A percentile compares a stretch with the other conserved stretches of the same genome.
phyloP scores from a whole-genome alignment of 1,284 basidiomycete species.

The Fomitopsis betulina region DNA sequence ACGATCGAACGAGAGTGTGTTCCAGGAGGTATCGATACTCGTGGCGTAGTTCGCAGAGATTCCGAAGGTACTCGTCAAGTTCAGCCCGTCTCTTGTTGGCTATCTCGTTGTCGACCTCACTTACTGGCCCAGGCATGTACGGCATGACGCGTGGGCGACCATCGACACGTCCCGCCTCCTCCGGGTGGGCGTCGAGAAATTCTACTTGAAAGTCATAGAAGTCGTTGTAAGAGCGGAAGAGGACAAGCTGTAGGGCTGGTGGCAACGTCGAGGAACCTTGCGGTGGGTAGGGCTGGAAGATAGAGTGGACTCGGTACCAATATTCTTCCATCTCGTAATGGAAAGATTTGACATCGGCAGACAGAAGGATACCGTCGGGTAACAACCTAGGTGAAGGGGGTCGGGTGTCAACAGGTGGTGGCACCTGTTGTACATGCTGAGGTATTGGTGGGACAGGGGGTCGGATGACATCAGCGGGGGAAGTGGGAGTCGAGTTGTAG shows the following conservation, averaged over 20 bases:
- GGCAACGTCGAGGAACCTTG: conserved; percentile 50
- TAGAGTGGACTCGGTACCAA: conserved; percentile 94
- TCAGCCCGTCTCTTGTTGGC: conserved; percentile 82
- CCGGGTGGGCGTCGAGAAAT: conserved; percentile 82
- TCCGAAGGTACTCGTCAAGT: conserved; percentile 84
- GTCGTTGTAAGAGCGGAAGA: conserved; percentile 96
- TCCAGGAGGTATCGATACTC: conserved; percentile 80
- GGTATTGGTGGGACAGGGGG: conserved; percentile 23
- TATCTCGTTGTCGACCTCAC: conserved; percentile 81
- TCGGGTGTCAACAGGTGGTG: conserved; percentile 13
- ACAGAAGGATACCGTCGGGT: conserved; percentile 80
- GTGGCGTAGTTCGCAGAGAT: conserved; percentile 66
- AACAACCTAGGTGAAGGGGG: conserved; percentile 40
- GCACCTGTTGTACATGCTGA: conserved; percentile 20
- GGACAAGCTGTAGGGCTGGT: conserved; percentile 76
- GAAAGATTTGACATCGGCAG: conserved; percentile 92
- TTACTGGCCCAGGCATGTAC: conserved; percentile 92
- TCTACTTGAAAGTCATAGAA: conserved; percentile 97
- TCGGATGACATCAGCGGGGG: conserved; percentile 20
- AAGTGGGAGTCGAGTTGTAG: conserved; percentile 10
- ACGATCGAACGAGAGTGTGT: conserved; percentile 77
- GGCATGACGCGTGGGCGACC: conserved; percentile 76
- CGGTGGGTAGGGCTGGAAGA: conserved; percentile 77
- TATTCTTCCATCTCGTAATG: conserved; percentile 95
- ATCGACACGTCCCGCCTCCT: conserved; percentile 79